These are phyloP conservation scores for Penicillium paradoxum DNA, from an alignment of 495 filamentous ascomycete genomes.

Conservation along the genomic window DNA sequence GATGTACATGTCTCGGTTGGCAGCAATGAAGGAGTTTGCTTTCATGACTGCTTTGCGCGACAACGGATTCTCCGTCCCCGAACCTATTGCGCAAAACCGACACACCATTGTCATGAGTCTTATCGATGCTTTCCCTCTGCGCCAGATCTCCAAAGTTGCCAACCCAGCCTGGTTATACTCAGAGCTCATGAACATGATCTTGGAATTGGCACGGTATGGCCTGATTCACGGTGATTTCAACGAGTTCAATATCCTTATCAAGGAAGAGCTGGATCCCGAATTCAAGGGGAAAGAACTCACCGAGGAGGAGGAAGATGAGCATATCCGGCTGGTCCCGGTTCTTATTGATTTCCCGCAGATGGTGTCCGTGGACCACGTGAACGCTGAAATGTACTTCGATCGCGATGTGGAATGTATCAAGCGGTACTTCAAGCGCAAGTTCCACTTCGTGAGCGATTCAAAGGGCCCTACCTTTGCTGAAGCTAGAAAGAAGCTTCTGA, in stretches of 20 bases:
- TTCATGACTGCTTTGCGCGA: slow-evolving; percentile 84
- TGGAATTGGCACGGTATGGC: slow-evolving; percentile 78
- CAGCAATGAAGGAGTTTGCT: slow-evolving; percentile 85
- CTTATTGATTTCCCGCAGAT: slow-evolving; percentile 98
- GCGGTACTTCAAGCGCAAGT: slow-evolving; percentile 82
- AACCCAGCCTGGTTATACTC: slow-evolving; percentile 78
- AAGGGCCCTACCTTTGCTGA: slow-evolving; percentile 81
- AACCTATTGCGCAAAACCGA: slow-evolving; percentile 77
- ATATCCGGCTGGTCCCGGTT: slow-evolving; percentile 52
- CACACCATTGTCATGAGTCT: slow-evolving; percentile 95
- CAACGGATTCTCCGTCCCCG: slow-evolving; percentile 83
- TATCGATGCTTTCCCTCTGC: slow-evolving; percentile 81
- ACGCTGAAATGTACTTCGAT: slow-evolving; percentile 94
- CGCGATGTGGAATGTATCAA: slow-evolving; percentile 93
- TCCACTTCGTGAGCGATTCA: slow-evolving; percentile 76
- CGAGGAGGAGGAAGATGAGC: slow-evolving; percentile 26
- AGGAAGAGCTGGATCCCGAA: slow-evolving; percentile 54
- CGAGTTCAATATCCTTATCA: slow-evolving; percentile 96
- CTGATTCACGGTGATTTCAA: slow-evolving; percentile 99
- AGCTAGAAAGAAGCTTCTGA: slow-evolving; percentile 67
- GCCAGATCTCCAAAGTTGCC: slow-evolving; percentile 74
- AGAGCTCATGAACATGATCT: slow-evolving; percentile 80
- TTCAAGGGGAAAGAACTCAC: slow-evolving; percentile 32
- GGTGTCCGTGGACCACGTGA: slow-evolving; percentile 88
- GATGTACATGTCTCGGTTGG: slow-evolving; percentile 95